Conservation (phyloP, 2,329 filamentous ascomycete species). For the Talaromyces verruculosus region DNA sequence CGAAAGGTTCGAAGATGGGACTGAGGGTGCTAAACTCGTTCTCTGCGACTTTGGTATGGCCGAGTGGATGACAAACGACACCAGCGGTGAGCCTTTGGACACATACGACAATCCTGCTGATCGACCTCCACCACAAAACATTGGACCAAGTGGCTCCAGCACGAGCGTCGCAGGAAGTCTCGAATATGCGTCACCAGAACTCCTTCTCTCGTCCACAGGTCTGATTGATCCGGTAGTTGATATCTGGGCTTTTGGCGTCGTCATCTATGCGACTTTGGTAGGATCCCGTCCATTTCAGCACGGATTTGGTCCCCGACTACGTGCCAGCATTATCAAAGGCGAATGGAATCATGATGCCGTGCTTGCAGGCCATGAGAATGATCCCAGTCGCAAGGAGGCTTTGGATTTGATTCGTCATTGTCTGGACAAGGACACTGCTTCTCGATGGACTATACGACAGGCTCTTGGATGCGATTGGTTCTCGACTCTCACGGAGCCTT, state of each 20-base stretch:
- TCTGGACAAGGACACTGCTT: constrained; percentile 56
- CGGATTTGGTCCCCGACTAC: constrained; percentile 58
- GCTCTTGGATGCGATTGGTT: constrained; percentile 59
- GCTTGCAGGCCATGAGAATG: constrained; percentile 42
- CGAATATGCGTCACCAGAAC: constrained; percentile 53
- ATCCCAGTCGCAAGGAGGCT: constrained; percentile 44
- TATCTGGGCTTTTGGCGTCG: constrained; percentile 67
- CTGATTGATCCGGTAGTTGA: constrained; percentile 57
- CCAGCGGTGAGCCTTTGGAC: constrained; percentile 51
- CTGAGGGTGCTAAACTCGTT: constrained; percentile 57
- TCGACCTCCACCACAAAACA: constrained; percentile 50
- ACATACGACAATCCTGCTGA: constrained; percentile 50
- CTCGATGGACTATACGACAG: constrained; percentile 59
- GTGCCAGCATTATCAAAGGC: constrained; percentile 59
- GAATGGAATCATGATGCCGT: constrained; percentile 58
- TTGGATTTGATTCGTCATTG: constrained; percentile 61
- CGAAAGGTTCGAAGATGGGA: constrained; percentile 47
- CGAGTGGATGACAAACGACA: constrained; percentile 62
- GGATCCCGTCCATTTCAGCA: constrained; percentile 64
- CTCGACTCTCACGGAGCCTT: constrained; percentile 38
- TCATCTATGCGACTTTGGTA: constrained; percentile 61
- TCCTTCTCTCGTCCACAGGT: constrained; percentile 42
- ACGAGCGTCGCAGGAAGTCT: constrained; percentile 62
- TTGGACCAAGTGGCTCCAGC: constrained; percentile 57
- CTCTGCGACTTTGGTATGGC: constrained; percentile 70